Base-by-base conservation (phyloP, 1,139 yeast species). In the Sugiyamaella neomexicana region DNA sequence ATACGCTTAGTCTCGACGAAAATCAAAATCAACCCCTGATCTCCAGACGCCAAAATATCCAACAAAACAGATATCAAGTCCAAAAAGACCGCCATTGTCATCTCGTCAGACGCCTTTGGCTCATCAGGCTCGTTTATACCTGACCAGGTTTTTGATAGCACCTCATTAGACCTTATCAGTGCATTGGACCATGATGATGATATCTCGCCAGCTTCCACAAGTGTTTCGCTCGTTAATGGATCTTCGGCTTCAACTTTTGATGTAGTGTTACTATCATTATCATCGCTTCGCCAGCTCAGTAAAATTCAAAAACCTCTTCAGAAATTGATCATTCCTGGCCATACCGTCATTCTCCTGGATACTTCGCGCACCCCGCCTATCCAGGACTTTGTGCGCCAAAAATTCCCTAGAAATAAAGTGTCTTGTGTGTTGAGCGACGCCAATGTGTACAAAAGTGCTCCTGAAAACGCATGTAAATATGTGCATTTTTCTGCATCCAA, bases 1-100 rank as follows among this genome's bases (percentile, higher is more conserved):
- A 90, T 89, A 79, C 97, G 87, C 82, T 93, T 93, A 58, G 99
- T 93, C 79, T 93, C 99, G 56, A 96, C 97, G 73, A 93, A 93
- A 68, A 95, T 88, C 70, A 93, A 83, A 55, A 97, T 89, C 73
- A 93, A 82, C 51, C 95, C 95, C 59, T 75, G 74, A 63, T 86
- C 85, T 59, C 86, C 89, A 38, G 56, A 46, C 46, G 95, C 81
- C 68, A 93, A 81, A 68, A 93, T 82, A 75, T 95, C 99, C 68
- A 95, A 81, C 66, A 93, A 78, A 59, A 89, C 91, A 43, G 96
- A 56, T 34, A 23, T 60, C 16, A 10, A 54, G 16, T 46, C 57
- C 31, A 53, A 46, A 15, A 43, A 27, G 25, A 29, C 17, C 23
- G 9, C 13, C 17, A 40, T 50, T 42, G 15, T 29, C 10, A 38